phyloP scores from a whole-genome alignment of 345 rosid genomes.

The Passiflora organensis region DNA sequence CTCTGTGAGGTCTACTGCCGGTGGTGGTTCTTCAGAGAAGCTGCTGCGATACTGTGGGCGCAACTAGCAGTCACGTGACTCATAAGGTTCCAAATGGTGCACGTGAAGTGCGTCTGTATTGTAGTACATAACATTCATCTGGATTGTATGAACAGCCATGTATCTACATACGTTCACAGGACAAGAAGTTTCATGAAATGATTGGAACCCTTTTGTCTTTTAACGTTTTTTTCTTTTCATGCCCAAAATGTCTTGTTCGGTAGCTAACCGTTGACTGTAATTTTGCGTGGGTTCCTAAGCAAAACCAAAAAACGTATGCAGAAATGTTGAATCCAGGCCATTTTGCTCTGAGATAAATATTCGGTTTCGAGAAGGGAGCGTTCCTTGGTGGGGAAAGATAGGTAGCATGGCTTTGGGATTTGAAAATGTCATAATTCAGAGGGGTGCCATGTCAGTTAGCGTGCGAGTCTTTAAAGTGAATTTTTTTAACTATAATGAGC shows the following conservation, averaged over 20 bases:
- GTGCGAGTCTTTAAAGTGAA: slow-evolving; percentile 6
- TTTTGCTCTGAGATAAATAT: too few species aligned
- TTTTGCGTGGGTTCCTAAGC: too few species aligned
- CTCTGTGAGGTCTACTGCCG: slow-evolving; percentile 28
- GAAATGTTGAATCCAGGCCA: too few species aligned
- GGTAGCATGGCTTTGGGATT: slow-evolving; percentile 8
- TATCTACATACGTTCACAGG: too few species aligned
- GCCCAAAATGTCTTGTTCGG: not conserved
- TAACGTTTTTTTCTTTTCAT: not conserved
- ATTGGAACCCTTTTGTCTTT: too few species aligned
- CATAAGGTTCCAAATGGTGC: slow-evolving; percentile 2
- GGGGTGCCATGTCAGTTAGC: not conserved
- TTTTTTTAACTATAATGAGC: not conserved
- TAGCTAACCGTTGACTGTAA: not conserved
- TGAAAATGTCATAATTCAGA: slow-evolving; percentile 21
- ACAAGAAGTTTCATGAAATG: too few species aligned
- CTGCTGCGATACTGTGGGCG: not conserved
- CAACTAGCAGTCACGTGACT: slow-evolving; percentile 27
- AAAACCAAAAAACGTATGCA: too few species aligned
- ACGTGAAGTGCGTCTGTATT: not conserved
- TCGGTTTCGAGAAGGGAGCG: slow-evolving; percentile 4
- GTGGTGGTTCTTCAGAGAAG: not conserved
- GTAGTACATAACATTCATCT: too few species aligned
- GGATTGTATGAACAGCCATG: too few species aligned
- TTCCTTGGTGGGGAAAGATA: slow-evolving; percentile 18